Base-by-base conservation (phyloP, 2,329 filamentous ascomycete species). In the Fusarium sp. region DNA sequence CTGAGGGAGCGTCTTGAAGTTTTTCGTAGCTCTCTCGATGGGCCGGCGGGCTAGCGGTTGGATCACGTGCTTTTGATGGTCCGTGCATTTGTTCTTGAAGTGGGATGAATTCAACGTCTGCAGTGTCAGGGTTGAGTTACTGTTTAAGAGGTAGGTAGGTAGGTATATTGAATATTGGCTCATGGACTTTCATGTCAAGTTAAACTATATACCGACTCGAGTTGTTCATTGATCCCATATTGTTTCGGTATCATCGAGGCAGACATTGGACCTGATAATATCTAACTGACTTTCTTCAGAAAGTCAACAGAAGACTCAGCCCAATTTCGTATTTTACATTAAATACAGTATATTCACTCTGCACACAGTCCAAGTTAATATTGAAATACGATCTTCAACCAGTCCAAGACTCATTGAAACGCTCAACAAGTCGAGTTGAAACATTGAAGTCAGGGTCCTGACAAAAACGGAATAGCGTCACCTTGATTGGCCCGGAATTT, bases 1-100 rank as follows among this genome's bases (percentile, higher is more conserved):
- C 76, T 77, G 73, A 72, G 73, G 61, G 75, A 76, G 67, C 74
- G 68, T 76, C 78, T 76, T 80, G 81, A 85, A 85, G 83, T 81
- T 85, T 85, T 85, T 84, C 83, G 83, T 54, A 84, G 81, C 80
- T 82, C 77, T 77, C 76, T 74, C 60, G 61, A 75, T 68, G 74
- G 66, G 63, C 70, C 66, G 59, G 76, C 65, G 56, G 64, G 68
- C 65, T 78, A 78, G 69, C 77, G 57, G 67, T 48, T 10, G 20
- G 41, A 52, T 78, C 76, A 78, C 76, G 76, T 74, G 72, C 2
- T 9, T 5, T 1, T 4, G 16, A 13, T 66, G 69, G 69, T 48
- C 69, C 63, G 69, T 74, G 72, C 70, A 39, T 22, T 20, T 24
- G 18, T 5, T 9, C 11, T 29, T 27, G 18, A 31, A n/a, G 41